Base-by-base conservation (phyloP, 352 stramenopile species). In the Globisporangium spiculum region DNA sequence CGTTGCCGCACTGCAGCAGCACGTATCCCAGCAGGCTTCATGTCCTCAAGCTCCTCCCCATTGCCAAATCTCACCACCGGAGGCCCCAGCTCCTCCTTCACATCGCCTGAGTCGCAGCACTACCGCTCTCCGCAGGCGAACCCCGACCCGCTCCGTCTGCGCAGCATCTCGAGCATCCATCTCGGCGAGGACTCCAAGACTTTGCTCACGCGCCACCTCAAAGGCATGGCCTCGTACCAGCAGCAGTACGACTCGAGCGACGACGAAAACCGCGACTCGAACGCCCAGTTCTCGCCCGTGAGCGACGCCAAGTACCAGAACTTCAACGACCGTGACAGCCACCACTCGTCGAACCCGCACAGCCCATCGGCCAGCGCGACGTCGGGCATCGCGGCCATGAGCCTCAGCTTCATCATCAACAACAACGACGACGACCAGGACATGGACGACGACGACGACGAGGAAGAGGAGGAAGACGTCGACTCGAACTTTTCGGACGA, bases 341-440 rank as follows among this genome's bases (percentile, higher is more conserved):
- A 84, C 72, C 38, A 72, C 24, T 52, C 44, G 44, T 55, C 55
- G n/a, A 66, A 76, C 67, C 46, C 52, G 4, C 38, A 63, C 57
- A 68, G 62, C 32, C 66, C 67, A 4, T 75, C 69, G 55, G 61
- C 74, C 30, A 65, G 68, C 59, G 75, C 74, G 55, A 79, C 84
- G 44, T 85, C 74, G 27, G 78, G 80, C 59, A 90, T 90, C 55
- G 79, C 83, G 18, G 84, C 85, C 68, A 93, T 93, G 86, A 91
- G 86, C 24, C 84, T 93, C 58, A 92, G 86, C 80, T 93, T 85
- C 70, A 93, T 93, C 74, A 88, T 92, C 60, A 89, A 93, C 73
- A 67, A 84, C 63, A 73, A 78, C 22, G 68, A 84, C 59, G 73
- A 76, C 10, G 68, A 74, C 55, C 52, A 70, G 46, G 68, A 73